Evolutionary conservation across 768 basidiomycete genomes (phyloP), one percentile per base, ranked within the genome.

Genomic region (Lactarius trivialis): DNA sequence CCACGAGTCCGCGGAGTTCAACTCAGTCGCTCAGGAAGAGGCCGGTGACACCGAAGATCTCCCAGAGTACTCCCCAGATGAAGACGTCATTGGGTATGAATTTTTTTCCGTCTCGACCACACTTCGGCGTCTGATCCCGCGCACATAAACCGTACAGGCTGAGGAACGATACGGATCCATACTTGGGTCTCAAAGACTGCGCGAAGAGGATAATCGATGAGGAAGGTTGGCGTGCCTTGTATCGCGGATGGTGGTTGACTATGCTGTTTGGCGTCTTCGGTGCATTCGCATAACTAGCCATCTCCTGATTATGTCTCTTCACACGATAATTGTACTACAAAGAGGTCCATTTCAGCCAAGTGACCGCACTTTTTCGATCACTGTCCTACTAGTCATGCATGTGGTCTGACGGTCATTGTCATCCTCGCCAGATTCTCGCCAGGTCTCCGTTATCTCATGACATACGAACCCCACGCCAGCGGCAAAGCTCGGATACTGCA

Each of bases 231-330:
- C 71, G 72, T 66, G 80, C 88, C 0, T 71, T 94, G 58, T 91
- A 89, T 70, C 85, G 91, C 36, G 91, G 86, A 5, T 93, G 90
- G 90, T 93, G 91, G 91, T 70, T 91, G 55, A 90, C 88, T 4
- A 76, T 88, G 72, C 67, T 90, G 43, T 86, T 83, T 32, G 81
- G 82, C 43, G 71, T 87, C 36, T 75, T 71, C 54, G 85, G 82
- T 64, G 82, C 84, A 55, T 71, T 77, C 28, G 73, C 77, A 34
- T 74, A 68, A 66, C n/a, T 39, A 14, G n/a, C 11, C 17, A 41
- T 50, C 41, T 8, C 17, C 34, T 17, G 60, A 37, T 33, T n/a
- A 26, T 30, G 4, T 21, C 41, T 39, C 15, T 39, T 26, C 33
- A 28, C 32, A 41, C 49, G 24, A 34, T 59, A 49, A 39, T 24